phyloP scores from a whole-genome alignment of 306 rosid genomes.

The Cyamopsis tetragonoloba region DNA sequence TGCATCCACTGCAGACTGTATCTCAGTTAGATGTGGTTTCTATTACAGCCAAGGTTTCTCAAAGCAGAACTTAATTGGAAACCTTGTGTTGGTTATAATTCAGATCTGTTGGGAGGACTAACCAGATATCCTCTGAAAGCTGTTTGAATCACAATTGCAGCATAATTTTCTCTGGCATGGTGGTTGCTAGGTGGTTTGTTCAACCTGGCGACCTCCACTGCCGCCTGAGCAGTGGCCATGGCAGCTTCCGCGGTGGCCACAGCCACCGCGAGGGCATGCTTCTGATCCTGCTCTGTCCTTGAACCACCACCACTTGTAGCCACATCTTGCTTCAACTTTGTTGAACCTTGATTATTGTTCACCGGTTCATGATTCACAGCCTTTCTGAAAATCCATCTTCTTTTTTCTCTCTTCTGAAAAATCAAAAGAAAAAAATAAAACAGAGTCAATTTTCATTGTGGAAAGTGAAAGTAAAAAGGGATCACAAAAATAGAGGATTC shows the following conservation, averaged over 20 bases:
- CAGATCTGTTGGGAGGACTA: conserved; percentile 31
- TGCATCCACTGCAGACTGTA: too few relatives aligned
- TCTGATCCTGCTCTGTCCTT: conserved; percentile 46
- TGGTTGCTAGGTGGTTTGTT: conserved; percentile 42
- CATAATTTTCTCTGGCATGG: conserved; percentile 39
- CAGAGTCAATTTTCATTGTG: not conserved
- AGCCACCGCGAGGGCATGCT: conserved; percentile 67
- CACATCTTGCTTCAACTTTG: conserved; percentile 31
- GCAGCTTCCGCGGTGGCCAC: conserved; percentile 85
- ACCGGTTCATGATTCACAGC: conserved; percentile 49
- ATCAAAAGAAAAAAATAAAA: not conserved
- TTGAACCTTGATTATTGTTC: conserved; percentile 30
- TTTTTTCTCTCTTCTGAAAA: conserved; percentile 76
- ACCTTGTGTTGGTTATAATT: not conserved
- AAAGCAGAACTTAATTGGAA: too few relatives aligned
- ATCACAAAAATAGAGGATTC: not conserved
- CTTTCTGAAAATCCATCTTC: conserved; percentile 85
- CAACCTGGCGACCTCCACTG: conserved; percentile 62
- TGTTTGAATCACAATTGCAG: conserved; percentile 75
- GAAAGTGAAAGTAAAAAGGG: not conserved
- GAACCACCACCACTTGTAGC: conserved; percentile 4
- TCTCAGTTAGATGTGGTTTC: too few relatives aligned
- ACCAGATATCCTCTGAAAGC: conserved; percentile 93
- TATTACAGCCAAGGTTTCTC: too few relatives aligned
- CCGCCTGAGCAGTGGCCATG: conserved; percentile 73